Conservation (phyloP, 495 filamentous ascomycete genomes). For the Jackrogersella multiformis region DNA sequence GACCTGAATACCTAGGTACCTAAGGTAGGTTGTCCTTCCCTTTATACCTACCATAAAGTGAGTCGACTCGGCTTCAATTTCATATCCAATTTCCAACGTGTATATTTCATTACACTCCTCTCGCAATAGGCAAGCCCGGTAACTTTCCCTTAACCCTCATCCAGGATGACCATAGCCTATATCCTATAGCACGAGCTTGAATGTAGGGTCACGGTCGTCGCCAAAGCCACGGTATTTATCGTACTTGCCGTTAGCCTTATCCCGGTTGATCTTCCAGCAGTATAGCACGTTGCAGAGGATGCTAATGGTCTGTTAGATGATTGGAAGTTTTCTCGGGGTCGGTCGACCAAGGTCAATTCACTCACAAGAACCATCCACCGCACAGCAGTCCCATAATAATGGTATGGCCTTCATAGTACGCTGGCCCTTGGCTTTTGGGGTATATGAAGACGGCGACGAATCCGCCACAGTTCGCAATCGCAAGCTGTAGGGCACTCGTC, state of each 20-base stretch:
- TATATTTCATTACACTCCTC: background rate
- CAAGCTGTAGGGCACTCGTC: slow-evolving; percentile 57
- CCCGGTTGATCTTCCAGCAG: slow-evolving; percentile 71
- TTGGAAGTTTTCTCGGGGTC: background rate
- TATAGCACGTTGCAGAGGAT: slow-evolving; percentile 71
- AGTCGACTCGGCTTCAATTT: background rate
- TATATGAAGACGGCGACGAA: slow-evolving; percentile 69
- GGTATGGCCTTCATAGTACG: slow-evolving; percentile 64
- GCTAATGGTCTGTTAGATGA: slow-evolving; percentile 51
- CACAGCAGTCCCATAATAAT: slow-evolving; percentile 66
- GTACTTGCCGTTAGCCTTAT: slow-evolving; percentile 71
- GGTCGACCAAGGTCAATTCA: slow-evolving; percentile 16
- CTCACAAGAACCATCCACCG: slow-evolving; percentile 72
- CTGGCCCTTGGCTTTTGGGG: slow-evolving; percentile 59
- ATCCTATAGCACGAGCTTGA: slow-evolving; percentile 70
- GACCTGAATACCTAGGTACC: too few relatives aligned
- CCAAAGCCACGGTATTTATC: slow-evolving; percentile 64
- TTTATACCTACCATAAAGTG: background rate
- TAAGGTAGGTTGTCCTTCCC: background rate
- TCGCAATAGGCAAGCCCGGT: background rate
- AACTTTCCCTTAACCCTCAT: background rate
- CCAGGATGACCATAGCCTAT: background rate
- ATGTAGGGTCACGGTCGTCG: slow-evolving; percentile 73
- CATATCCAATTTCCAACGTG: slow-evolving; percentile 7
- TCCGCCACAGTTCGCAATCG: slow-evolving; percentile 60